These are phyloP conservation scores for Chloropicon primus DNA, from an alignment of 139 green algal species.

Conservation along the genomic window DNA sequence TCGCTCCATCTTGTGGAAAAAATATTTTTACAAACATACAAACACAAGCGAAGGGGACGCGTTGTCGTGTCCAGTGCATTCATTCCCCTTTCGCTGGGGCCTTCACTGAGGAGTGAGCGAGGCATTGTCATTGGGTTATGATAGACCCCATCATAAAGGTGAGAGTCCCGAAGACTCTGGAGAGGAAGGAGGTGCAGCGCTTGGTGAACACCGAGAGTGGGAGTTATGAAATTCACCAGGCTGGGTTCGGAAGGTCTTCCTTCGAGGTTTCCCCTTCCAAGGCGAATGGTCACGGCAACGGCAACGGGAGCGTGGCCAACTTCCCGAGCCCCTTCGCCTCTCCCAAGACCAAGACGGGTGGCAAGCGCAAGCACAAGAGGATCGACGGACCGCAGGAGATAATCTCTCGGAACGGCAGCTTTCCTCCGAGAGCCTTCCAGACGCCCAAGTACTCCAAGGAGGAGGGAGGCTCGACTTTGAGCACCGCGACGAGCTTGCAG, in stretches of 20 bases:
- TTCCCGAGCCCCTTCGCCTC: background rate
- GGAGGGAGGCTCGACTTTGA: background rate
- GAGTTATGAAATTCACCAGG: background rate
- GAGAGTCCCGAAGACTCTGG: background rate
- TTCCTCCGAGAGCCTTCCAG: background rate
- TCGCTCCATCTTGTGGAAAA: too few species aligned
- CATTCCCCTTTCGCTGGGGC: too few species aligned
- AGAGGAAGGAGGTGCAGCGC: background rate
- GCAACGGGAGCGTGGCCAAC: background rate
- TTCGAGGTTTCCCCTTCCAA: background rate
- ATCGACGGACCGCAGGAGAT: background rate
- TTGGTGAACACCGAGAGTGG: background rate
- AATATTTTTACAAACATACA: too few species aligned
- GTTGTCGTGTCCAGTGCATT: too few species aligned
- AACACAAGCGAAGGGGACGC: too few species aligned
- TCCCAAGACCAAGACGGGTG: background rate
- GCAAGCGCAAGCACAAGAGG: background rate
- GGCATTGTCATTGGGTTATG: background rate
- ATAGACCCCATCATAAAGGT: background rate
- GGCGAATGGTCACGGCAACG: background rate
- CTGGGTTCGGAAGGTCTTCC: background rate
- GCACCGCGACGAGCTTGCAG: background rate
- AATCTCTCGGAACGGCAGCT: background rate
- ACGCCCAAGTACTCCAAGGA: background rate
- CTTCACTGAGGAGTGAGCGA: too few species aligned